A percentile compares a stretch with the other conserved stretches of the same genome.
Conservation (phyloP, 2,329 filamentous ascomycete species). For the Colletotrichum incanum region DNA sequence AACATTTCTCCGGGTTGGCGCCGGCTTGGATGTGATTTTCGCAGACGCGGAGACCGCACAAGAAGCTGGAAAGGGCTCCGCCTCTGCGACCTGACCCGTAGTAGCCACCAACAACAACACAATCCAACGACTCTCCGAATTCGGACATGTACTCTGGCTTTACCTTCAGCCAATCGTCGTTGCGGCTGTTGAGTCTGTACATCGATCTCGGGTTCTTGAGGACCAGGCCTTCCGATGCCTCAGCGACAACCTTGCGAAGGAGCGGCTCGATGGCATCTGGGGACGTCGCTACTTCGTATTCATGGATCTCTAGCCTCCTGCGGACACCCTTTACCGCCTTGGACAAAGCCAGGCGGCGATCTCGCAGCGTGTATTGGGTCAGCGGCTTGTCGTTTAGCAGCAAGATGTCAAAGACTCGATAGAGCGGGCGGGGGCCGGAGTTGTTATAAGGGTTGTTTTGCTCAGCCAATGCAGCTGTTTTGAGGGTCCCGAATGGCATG, state of each 20-base stretch:
- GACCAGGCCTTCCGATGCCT: constrained; percentile 90
- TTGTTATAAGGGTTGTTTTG: constrained; percentile 79
- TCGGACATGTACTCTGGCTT: constrained; percentile 99
- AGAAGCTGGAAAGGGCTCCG: constrained; percentile 85
- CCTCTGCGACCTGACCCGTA: constrained; percentile 91
- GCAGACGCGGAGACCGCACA: constrained; percentile 89
- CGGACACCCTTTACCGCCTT: constrained; percentile 79
- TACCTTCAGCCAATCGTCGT: constrained; percentile 98
- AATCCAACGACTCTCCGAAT: constrained; percentile 93
- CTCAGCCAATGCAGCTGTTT: constrained; percentile 88
- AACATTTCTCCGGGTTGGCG: constrained; percentile 80
- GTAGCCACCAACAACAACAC: constrained; percentile 91
- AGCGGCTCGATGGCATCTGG: constrained; percentile 83
- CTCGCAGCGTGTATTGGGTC: constrained; percentile 86
- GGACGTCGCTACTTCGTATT: constrained; percentile 76
- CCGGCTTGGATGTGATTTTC: constrained; percentile 75
- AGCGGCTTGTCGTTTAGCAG: constrained; percentile 87
- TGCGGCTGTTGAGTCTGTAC: constrained; percentile 90
- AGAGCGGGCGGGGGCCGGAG: constrained; percentile 81
- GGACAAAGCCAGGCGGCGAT: constrained; percentile 83
- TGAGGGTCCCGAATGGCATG: constrained; percentile 92
- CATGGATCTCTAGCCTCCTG: constrained; percentile 87
- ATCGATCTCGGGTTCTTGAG: constrained; percentile 92
- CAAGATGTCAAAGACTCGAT: constrained; percentile 91
- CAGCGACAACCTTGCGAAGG: constrained; percentile 86